A percentile compares a stretch with the other conserved stretches of the same genome.
phyloP scores from a whole-genome alignment of 805 yeast species.

The Brettanomyces nanus region DNA sequence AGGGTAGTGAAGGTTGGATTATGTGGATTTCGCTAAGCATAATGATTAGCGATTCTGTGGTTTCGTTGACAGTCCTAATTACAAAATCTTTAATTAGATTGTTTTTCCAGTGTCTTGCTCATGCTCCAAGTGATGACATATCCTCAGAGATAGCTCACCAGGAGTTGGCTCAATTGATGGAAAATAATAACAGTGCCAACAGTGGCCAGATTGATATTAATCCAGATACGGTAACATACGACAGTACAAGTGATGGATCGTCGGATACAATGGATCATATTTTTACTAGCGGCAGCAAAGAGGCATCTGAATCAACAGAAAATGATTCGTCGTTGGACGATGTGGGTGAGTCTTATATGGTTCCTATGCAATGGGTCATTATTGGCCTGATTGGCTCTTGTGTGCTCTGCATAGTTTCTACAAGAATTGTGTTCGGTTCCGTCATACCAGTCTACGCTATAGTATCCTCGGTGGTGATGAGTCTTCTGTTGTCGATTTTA shows the following conservation, averaged over 20 bases:
- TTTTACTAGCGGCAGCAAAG: neutral
- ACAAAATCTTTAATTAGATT: conserved; percentile 28
- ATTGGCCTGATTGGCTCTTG: conserved; percentile 62
- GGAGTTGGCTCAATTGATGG: neutral
- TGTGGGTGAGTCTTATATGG: conserved; percentile 4
- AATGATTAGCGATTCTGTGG: conserved; percentile 87
- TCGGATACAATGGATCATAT: neutral
- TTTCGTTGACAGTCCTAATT: conserved; percentile 63
- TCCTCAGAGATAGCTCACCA: conserved; percentile 5
- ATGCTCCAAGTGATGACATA: conserved; percentile 11
- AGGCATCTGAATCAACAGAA: neutral
- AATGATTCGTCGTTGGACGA: conserved; percentile 5
- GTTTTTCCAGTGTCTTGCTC: conserved; percentile 9
- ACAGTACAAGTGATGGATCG: conserved; percentile 1
- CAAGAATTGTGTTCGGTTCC: conserved; percentile 61
- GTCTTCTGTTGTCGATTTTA: conserved; percentile 69
- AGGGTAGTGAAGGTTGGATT: conserved; percentile 96
- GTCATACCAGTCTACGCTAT: conserved; percentile 67
- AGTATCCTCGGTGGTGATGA: conserved; percentile 59
- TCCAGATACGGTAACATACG: neutral
- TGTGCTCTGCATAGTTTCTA: conserved; percentile 54
- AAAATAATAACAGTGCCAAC: neutral
- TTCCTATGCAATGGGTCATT: conserved; percentile 10
- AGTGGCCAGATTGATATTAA: neutral
- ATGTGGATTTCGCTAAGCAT: conserved; percentile 88